Evolutionary conservation across 192 early-diverging fungal species (phyloP).

Genomic region (Coemansia sp.): DNA sequence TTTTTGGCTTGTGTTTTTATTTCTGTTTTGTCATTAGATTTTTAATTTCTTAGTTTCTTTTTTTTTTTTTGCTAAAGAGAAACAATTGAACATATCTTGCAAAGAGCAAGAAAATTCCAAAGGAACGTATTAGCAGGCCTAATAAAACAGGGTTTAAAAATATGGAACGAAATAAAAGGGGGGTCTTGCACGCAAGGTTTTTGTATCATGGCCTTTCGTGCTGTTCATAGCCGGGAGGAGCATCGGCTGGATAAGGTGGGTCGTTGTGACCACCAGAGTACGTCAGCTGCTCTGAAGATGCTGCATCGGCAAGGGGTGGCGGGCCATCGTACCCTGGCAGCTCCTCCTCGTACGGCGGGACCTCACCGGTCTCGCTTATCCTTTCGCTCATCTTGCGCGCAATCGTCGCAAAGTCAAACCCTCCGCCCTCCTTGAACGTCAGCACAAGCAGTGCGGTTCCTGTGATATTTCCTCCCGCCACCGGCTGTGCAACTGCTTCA

Average conservation of each 20-base stretch:
- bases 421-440: conserved; percentile 51
- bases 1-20: not conserved
- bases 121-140: no score
- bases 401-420: conserved; percentile 47
- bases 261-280: not conserved
- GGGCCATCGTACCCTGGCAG: conserved; percentile 44
- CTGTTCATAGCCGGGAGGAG: conserved; percentile 46
- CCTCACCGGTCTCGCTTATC: conserved; percentile 35
- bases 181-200: not conserved
- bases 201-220: not conserved
- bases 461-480: conserved; percentile 22
- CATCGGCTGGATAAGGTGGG: conserved; percentile 32
- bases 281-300: not conserved
- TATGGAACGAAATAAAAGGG: not conserved
- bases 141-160: no score
- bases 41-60: no score
- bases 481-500: conserved; percentile 27
- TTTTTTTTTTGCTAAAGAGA: no score
- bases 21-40: no score
- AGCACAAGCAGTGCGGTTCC: conserved; percentile 17
- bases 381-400: conserved; percentile 43
- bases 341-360: conserved; percentile 43
- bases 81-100: not conserved
- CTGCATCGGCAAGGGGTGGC: not conserved
- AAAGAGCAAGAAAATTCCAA: not conserved